Percentiles rank a stretch among this genome's conserved stretches.
These are phyloP conservation scores for Erysimum cheiranthoides DNA, from an alignment of 345 rosid species.

Conservation along the genomic window DNA sequence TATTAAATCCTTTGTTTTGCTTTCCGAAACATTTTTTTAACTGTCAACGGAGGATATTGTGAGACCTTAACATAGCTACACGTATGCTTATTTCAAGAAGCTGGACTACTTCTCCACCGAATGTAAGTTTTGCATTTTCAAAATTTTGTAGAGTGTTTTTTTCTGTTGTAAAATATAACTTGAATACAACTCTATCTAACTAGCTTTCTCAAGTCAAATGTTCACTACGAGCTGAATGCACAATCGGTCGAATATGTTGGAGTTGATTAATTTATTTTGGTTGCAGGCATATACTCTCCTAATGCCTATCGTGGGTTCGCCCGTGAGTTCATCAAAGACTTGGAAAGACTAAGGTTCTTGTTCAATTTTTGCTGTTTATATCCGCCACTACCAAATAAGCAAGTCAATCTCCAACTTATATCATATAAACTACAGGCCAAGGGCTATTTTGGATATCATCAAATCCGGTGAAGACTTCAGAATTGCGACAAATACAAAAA, in stretches of 20 bases:
- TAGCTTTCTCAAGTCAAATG: neutral
- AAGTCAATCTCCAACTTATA: neutral
- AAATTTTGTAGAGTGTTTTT: neutral
- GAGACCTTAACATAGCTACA: constrained; percentile 62
- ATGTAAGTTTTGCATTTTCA: constrained; percentile 59
- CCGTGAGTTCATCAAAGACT: constrained; percentile 94
- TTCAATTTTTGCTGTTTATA: neutral
- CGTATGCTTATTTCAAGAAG: constrained; percentile 98
- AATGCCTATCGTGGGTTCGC: constrained; percentile 96
- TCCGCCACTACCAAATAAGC: neutral
- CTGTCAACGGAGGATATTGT: constrained; percentile 12
- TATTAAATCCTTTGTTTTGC: constrained; percentile 10
- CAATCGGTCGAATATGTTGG: neutral
- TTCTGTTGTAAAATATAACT: neutral
- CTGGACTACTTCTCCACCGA: constrained; percentile 98
- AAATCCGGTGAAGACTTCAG: constrained; percentile 90
- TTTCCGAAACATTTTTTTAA: neutral
- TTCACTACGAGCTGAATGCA: neutral
- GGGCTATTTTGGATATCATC: constrained; percentile 86
- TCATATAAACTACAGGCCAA: constrained; percentile 60
- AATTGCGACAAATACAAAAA: constrained; percentile 77
- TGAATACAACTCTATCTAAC: neutral
- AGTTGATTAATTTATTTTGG: neutral
- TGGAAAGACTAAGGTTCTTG: constrained; percentile 85
- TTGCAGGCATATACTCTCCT: constrained; percentile 91